Conservation (phyloP, 2,329 filamentous ascomycete species). For the Aspergillus sp. region DNA sequence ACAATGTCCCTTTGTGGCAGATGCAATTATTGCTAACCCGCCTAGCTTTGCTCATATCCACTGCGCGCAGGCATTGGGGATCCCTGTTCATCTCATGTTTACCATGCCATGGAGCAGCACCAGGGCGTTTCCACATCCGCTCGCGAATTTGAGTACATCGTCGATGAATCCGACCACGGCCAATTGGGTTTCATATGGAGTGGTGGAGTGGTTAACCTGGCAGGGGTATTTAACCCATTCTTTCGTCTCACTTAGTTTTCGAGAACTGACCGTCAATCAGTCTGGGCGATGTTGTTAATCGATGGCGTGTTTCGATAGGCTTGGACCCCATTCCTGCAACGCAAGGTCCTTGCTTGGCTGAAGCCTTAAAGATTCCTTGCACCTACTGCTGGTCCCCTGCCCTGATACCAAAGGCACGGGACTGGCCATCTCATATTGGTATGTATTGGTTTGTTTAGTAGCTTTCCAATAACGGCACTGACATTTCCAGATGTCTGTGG, state of each 20-base stretch:
- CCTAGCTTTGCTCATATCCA: constrained; percentile 55
- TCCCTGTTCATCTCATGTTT: constrained; percentile 55
- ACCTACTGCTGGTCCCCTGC: constrained; percentile 50
- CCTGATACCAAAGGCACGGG: constrained; percentile 41
- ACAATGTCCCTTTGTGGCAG: constrained; percentile 51
- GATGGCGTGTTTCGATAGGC: constrained; percentile 41
- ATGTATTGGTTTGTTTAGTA: too few relatives aligned
- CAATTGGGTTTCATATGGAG: constrained; percentile 49
- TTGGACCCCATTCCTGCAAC: constrained; percentile 40
- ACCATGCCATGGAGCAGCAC: constrained; percentile 55
- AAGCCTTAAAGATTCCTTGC: constrained; percentile 41
- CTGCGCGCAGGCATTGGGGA: constrained; percentile 51
- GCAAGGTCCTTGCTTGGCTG: constrained; percentile 38
- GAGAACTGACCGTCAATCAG: constrained; percentile 16
- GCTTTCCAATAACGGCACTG: too few relatives aligned
- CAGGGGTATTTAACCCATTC: constrained; percentile 38
- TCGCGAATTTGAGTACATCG: constrained; percentile 47
- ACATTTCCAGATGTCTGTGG: constrained; percentile 40
- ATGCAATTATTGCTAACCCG: constrained; percentile 57
- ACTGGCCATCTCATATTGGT: constrained; percentile 43
- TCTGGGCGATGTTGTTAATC: constrained; percentile 49
- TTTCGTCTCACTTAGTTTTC: too few relatives aligned
- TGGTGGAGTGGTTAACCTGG: constrained; percentile 54
- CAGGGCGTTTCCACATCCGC: constrained; percentile 48
- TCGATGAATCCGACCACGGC: constrained; percentile 34